Evolutionary conservation across 371 early-diverging fungal species (phyloP).

Genomic region (Saksenaea vasiformis): DNA sequence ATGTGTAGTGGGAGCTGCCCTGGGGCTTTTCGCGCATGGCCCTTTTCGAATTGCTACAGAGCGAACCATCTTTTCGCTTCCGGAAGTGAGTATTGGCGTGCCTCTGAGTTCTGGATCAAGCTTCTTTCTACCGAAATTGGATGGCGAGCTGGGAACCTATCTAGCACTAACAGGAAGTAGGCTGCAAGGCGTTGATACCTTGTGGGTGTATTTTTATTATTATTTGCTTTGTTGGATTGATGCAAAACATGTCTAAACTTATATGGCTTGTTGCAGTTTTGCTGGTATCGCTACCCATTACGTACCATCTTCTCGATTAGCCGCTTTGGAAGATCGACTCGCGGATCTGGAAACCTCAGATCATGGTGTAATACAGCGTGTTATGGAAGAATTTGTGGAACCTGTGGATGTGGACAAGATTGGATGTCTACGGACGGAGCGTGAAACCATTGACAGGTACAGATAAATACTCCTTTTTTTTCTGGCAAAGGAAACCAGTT

Average conservation of each 20-base stretch:
- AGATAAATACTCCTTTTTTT: background rate
- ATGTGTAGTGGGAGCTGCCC: conserved; percentile 90
- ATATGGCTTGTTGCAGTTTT: conserved; percentile 41
- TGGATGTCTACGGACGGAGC: conserved; percentile 59
- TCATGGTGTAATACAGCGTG: conserved; percentile 81
- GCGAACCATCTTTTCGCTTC: conserved; percentile 90
- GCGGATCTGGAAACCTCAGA: conserved; percentile 83
- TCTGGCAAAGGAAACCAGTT: background rate
- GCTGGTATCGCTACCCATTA: conserved; percentile 98
- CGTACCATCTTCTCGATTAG: conserved; percentile 84
- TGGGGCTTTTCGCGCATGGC: conserved; percentile 93
- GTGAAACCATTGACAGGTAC: conserved; percentile 76
- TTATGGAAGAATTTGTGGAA: conserved; percentile 86
- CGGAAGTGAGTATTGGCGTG: conserved; percentile 90
- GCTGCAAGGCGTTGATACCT: conserved; percentile 84
- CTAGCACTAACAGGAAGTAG: conserved; percentile 88
- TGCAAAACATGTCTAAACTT: background rate
- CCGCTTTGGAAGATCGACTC: conserved; percentile 79
- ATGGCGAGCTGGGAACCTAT: conserved; percentile 91
- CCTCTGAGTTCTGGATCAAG: conserved; percentile 95
- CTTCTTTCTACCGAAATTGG: conserved; percentile 90
- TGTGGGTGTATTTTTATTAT: conserved; percentile 54
- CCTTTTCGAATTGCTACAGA: conserved; percentile 96
- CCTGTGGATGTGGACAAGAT: conserved; percentile 19
- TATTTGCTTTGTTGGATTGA: background rate